Evolutionary conservation across 2,329 filamentous ascomycete genomes (phyloP), one percentile per base, ranked within the genome.

Genomic region (Colletotrichum tamarilloi): DNA sequence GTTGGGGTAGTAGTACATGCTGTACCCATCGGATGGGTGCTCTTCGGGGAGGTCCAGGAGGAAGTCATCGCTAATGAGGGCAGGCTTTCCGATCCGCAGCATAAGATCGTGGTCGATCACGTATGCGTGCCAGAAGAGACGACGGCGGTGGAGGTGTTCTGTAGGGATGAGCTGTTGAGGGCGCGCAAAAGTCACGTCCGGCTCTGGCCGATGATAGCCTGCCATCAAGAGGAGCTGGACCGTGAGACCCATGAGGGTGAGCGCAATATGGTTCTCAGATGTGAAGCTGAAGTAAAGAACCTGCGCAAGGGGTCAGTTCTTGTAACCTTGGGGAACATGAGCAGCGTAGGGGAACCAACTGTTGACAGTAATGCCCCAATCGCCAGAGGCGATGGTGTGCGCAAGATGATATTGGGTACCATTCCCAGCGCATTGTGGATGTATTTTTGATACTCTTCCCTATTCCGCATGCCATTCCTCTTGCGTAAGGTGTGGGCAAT

Each of bases 11-110:
- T 70, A 73, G 55, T 56, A 57, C 60, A 73, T 70, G 67, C 67
- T 52, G 60, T 62, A 73, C 1, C 67, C 70, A 22, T 73, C 70
- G 6, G 67, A 60, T 7, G 70, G 70, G 24, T 73, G 59, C 55
- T 73, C 70, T 35, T 73, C 70, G 32, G 70, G 70, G 6, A 73
- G 60, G 26, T 73, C 70, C 16, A 73, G 56, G 14, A 73, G 70
- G 46, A 73, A 73, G 8, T 73, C 70, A 32, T 73, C 67, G 55
- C 49, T 60, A 12, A 73, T 73, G 35, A 73, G 70, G 9, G 70
- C 67, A 11, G 70, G 70, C 35, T 73, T 73, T 22, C 70, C 70
- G 12, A 73, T 64, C 5, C 70, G 70, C 9, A 73, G 12, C 60
- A 65, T 62, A 0, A 73, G 66, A 26, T 73, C 70, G 35, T 65